Conservation (phyloP, 2,329 filamentous ascomycete species). For the Mollisia scopiformis region DNA sequence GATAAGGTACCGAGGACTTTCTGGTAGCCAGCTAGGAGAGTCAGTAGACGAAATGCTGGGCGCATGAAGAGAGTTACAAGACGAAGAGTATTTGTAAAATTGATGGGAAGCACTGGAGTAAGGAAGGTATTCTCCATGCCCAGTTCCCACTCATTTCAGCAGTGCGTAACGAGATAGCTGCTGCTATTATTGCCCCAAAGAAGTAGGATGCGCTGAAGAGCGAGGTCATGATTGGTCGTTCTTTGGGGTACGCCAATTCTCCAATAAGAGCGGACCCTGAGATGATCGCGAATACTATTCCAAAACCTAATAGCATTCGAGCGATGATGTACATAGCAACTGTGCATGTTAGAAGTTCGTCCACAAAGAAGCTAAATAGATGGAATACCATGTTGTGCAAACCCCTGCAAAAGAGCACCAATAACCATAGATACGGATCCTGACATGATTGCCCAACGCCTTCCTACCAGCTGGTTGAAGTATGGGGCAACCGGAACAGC, state of each 20-base stretch:
- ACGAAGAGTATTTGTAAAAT: constrained; percentile 27
- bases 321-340: constrained; percentile 54
- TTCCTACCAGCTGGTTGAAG: constrained; percentile 52
- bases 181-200: constrained; percentile 46
- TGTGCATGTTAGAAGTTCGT: constrained; percentile 19
- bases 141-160: constrained; percentile 43
- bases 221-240: constrained; percentile 54
- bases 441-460: constrained; percentile 56
- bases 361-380: too few relatives aligned
- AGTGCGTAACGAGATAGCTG: constrained; percentile 48
- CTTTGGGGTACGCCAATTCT: constrained; percentile 57
- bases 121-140: constrained; percentile 45
- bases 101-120: constrained; percentile 41
- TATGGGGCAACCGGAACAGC: constrained; percentile 55
- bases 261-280: constrained; percentile 55
- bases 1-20: constrained; percentile 60
- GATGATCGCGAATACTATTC: constrained; percentile 54
- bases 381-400: constrained; percentile 26
- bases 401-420: constrained; percentile 58
- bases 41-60: not conserved
- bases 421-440: constrained; percentile 57
- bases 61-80: constrained; percentile 19
- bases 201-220: constrained; percentile 59
- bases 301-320: constrained; percentile 55
- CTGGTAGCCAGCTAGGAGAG: constrained; percentile 48